These are phyloP conservation scores for Vanderwaltozyma yarrowii DNA, from an alignment of 805 yeast species.

Conservation along the genomic window DNA sequence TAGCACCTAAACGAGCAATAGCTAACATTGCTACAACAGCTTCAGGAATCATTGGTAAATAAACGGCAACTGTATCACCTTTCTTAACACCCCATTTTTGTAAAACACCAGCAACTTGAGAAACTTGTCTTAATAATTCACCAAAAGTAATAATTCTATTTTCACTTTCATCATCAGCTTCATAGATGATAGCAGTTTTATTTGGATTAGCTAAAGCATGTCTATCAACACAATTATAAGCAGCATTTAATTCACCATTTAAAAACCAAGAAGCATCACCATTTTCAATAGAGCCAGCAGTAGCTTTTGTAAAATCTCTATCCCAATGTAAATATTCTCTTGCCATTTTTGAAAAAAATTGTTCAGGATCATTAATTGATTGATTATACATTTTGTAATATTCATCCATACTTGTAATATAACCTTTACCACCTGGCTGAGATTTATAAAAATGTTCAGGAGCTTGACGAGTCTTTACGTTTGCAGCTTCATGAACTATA, in stretches of 20 bases:
- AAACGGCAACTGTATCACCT: constrained; percentile 95
- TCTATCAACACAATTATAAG: constrained; percentile 90
- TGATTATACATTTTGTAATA: constrained; percentile 64
- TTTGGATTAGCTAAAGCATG: constrained; percentile 85
- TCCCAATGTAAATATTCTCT: constrained; percentile 69
- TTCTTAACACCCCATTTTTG: constrained; percentile 76
- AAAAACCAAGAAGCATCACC: constrained; percentile 92
- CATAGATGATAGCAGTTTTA: constrained; percentile 78
- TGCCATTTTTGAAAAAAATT: constrained; percentile 75
- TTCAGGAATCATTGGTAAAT: constrained; percentile 96
- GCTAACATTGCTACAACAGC: constrained; percentile 93
- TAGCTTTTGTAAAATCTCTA: constrained; percentile 42
- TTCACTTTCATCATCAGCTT: constrained; percentile 82
- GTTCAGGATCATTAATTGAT: constrained; percentile 74
- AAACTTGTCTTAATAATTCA: constrained; percentile 75
- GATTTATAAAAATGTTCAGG: constrained; percentile 31
- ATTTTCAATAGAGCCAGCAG: constrained; percentile 51
- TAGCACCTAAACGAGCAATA: constrained; percentile 85
- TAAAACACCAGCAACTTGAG: constrained; percentile 77
- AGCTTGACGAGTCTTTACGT: constrained; percentile 26
- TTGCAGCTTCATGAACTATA: constrained; percentile 34
- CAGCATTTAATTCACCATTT: constrained; percentile 87
- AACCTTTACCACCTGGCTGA: constrained; percentile 34
- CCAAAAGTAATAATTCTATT: constrained; percentile 72
- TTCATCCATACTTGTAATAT: constrained; percentile 51